Percentiles rank a stretch among this genome's conserved stretches.
phyloP scores from a whole-genome alignment of 495 filamentous ascomycete genomes.

The Glonium stellatum region DNA sequence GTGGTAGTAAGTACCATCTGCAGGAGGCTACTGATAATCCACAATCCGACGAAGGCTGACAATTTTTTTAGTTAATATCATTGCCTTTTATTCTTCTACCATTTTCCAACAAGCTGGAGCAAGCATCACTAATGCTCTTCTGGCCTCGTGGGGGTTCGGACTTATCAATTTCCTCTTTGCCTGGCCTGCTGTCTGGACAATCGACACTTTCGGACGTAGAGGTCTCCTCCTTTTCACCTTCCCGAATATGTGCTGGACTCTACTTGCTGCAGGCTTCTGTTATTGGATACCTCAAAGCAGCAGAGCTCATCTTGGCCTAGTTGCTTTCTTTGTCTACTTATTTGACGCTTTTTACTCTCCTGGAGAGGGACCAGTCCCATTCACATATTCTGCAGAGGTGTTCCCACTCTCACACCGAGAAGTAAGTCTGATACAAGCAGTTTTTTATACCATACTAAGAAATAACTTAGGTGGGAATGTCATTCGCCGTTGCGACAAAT shows the following conservation, averaged over 20 bases:
- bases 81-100: slow-evolving; percentile 78
- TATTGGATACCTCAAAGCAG: slow-evolving; percentile 53
- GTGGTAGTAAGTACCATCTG: slow-evolving; percentile 45
- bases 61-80: slow-evolving; percentile 51
- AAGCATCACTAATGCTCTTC: slow-evolving; percentile 50
- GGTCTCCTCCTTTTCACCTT: slow-evolving; percentile 75
- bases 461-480: slow-evolving; percentile 52
- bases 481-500: slow-evolving; percentile 61
- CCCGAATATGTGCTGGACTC: slow-evolving; percentile 74
- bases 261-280: slow-evolving; percentile 64
- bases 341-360: slow-evolving; percentile 70
- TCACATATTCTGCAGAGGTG: slow-evolving; percentile 72
- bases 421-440: slow-evolving; percentile 28
- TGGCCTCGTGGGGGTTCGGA: slow-evolving; percentile 73
- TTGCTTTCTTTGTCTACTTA: slow-evolving; percentile 66
- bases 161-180: slow-evolving; percentile 79
- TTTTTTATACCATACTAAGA: neutral
- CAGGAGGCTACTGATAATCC: slow-evolving; percentile 4
- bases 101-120: slow-evolving; percentile 62
- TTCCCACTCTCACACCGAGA: slow-evolving; percentile 70
- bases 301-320: slow-evolving; percentile 51
- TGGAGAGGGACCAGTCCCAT: slow-evolving; percentile 77
- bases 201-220: slow-evolving; percentile 77
- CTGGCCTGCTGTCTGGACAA: slow-evolving; percentile 74
- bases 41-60: neutral